phyloP scores from a whole-genome alignment of 2,329 filamentous ascomycete genomes.

The Mollisia scopiformis region DNA sequence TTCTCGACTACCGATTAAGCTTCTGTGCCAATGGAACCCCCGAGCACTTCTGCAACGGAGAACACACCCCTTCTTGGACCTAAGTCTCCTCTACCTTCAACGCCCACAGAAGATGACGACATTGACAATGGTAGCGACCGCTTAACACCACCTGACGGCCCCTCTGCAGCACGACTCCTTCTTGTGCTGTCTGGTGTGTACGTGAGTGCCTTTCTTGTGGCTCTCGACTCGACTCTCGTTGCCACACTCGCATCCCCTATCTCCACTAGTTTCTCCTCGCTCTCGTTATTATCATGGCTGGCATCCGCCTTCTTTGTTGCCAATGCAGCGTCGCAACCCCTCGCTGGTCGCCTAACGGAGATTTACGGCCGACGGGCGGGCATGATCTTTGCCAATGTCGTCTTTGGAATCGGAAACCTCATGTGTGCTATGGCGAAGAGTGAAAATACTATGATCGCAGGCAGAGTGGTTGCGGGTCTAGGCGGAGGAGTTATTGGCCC shows the following conservation, averaged over 20 bases:
- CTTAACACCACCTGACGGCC: too few species aligned
- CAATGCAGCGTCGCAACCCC: conserved; percentile 70
- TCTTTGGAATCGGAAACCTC: conserved; percentile 66
- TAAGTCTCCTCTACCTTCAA: too few species aligned
- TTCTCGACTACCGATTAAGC: too few species aligned
- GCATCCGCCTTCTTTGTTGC: conserved; percentile 71
- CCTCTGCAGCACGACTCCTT: too few species aligned
- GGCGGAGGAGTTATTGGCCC: conserved; percentile 72
- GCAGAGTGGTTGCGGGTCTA: conserved; percentile 54
- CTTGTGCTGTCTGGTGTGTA: not conserved
- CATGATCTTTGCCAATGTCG: conserved; percentile 61
- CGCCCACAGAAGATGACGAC: too few species aligned
- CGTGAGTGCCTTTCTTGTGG: not conserved
- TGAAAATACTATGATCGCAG: conserved; percentile 65
- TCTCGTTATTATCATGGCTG: conserved; percentile 70
- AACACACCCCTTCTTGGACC: too few species aligned
- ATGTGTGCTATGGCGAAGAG: conserved; percentile 64
- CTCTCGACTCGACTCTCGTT: conserved; percentile 47
- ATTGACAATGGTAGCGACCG: too few species aligned
- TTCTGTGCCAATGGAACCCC: too few species aligned
- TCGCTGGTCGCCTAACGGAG: conserved; percentile 70
- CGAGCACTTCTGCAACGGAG: too few species aligned
- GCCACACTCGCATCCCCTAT: conserved; percentile 63
- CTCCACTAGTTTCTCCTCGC: conserved; percentile 61
- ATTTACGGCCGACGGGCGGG: conserved; percentile 70